Base-by-base conservation (phyloP, 768 basidiomycete genomes). In the Kwoniella shandongensis region DNA sequence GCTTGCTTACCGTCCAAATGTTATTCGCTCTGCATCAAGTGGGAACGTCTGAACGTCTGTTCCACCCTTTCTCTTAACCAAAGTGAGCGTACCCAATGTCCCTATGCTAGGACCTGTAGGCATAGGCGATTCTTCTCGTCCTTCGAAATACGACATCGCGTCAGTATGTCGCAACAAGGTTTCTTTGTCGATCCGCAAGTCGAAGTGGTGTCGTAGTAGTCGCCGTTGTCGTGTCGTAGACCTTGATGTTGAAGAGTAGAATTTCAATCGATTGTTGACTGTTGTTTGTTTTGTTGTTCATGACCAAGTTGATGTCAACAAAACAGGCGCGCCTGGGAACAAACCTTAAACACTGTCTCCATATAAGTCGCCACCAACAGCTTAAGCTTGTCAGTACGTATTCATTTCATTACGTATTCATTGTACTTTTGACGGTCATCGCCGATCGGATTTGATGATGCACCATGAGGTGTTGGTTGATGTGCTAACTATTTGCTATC, bases 1-100 rank as follows among this genome's bases (percentile, higher is more conserved):
- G n/a, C n/a, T 35, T 3, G 38, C 70, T 61, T 49, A 67, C 68
- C 70, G 51, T 17, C 72, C 72, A 41, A 73, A 62, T 4, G 65
- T 69, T 27, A 73, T 60, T 40, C 59, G 45, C 42, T 67, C 65
- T 3, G 62, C 54, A 48, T 73, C 72, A 15, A 73, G 59, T 0
- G 72, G 72, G 35, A 62, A 69, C 17, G 47, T 52, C 32, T 70
- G 69, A 20, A 70, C 49, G 29, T 69, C 61, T 26, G 47, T 59
- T 1, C 70, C 70, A 22, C 62, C 58, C 41, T 70, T 70, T 26
- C 67, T 42, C 18, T 55, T 56, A 27, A 68, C 52, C 20, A 69
- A 50, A 20, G 44, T 55, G 10, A 73, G 42, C 12, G 53, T 64
- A 1, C 72, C 72, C 17, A 68, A 46, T 11, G 51, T 52, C 7